Evolutionary conservation across 2,329 filamentous ascomycete species (phyloP).

Genomic region (Fusarium incarnatum): DNA sequence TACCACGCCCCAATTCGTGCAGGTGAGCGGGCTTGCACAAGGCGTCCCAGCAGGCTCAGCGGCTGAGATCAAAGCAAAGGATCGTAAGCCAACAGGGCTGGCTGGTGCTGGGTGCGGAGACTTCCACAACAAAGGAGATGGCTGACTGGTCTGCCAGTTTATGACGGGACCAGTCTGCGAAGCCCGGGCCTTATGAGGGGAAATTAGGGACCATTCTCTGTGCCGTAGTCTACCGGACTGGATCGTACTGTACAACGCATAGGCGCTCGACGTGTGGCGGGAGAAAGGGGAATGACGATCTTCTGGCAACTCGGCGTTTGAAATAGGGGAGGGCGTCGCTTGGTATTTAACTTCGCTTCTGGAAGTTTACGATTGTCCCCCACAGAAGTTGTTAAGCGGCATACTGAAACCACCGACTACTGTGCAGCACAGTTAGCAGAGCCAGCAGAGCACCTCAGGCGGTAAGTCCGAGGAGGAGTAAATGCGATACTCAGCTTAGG

Average conservation of each 20-base stretch:
- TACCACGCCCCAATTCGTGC: conserved; percentile 28
- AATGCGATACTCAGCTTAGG: conserved; percentile 17
- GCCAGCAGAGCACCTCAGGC: conserved; percentile 1
- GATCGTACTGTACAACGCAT: conserved; percentile 21
- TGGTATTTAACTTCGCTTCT: conserved; percentile 30
- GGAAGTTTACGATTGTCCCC: conserved; percentile 17
- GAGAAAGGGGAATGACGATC: conserved; percentile 37
- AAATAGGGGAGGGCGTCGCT: conserved; percentile 16
- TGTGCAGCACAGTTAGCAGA: conserved; percentile 13
- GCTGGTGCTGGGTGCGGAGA: conserved; percentile 35
- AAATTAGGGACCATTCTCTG: conserved; percentile 37
- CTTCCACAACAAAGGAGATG: conserved; percentile 18
- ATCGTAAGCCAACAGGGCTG: conserved; percentile 42
- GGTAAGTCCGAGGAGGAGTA: conserved; percentile 20
- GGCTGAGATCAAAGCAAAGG: conserved; percentile 42
- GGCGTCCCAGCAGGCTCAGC: conserved; percentile 40
- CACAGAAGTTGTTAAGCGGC: conserved; percentile 14
- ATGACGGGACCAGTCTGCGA: conserved; percentile 22
- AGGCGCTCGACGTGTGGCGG: conserved; percentile 16
- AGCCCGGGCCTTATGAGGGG: conserved; percentile 31
- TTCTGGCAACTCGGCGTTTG: conserved; percentile 16
- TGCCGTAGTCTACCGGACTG: neutral
- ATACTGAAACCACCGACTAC: conserved; percentile 23
- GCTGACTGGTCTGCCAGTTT: conserved; percentile 25
- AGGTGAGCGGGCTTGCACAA: conserved; percentile 38